Percentiles rank a stretch among this genome's conserved stretches.
phyloP scores from a whole-genome alignment of 495 filamentous ascomycete species.

The Penicillium canescens region DNA sequence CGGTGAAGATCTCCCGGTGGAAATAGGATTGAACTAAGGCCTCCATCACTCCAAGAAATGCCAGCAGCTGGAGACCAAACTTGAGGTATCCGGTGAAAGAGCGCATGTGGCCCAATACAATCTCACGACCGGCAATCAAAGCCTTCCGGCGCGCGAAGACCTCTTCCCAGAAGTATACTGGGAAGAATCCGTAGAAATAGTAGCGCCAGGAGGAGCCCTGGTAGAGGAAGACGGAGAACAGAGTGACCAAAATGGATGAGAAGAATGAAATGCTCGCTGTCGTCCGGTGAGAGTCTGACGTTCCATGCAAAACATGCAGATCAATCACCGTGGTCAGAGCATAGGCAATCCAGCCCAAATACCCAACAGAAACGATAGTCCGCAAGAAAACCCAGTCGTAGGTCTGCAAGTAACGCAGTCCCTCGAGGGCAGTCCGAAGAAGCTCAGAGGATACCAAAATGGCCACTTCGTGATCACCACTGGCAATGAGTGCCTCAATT shows the following conservation, averaged over 20 bases:
- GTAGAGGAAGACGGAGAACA: slow-evolving; percentile 78
- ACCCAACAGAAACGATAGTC: slow-evolving; percentile 89
- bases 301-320: slow-evolving; percentile 79
- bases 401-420: slow-evolving; percentile 91
- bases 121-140: slow-evolving; percentile 63
- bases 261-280: slow-evolving; percentile 64
- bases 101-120: slow-evolving; percentile 67
- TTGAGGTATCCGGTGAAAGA: slow-evolving; percentile 54
- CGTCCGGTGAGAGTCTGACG: slow-evolving; percentile 64
- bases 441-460: slow-evolving; percentile 74
- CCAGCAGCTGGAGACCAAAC: slow-evolving; percentile 57
- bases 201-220: slow-evolving; percentile 83
- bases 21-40: slow-evolving; percentile 90
- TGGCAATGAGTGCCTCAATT: slow-evolving; percentile 67
- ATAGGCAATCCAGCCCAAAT: slow-evolving; percentile 95
- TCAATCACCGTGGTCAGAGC: slow-evolving; percentile 90
- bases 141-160: slow-evolving; percentile 78
- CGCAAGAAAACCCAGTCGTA: slow-evolving; percentile 98
- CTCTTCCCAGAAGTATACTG: slow-evolving; percentile 95
- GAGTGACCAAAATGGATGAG: slow-evolving; percentile 66
- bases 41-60: slow-evolving; percentile 74
- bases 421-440: slow-evolving; percentile 75
- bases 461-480: slow-evolving; percentile 66
- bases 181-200: slow-evolving; percentile 91
- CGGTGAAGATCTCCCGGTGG: slow-evolving; percentile 80